Base-by-base conservation (phyloP, 345 rosid genomes). In the Mallotus nudiflorus region DNA sequence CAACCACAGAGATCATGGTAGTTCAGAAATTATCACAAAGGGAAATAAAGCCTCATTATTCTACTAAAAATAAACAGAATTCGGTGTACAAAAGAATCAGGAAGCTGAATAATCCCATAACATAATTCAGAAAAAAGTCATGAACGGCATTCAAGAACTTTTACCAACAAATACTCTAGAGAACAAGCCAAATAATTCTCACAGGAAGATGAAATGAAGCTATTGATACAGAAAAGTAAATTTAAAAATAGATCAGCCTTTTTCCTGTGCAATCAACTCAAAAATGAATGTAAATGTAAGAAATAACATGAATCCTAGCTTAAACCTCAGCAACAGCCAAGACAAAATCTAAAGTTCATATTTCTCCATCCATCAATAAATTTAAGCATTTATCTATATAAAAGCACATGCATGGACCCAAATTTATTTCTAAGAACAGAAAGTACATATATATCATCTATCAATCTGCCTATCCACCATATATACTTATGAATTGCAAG, bases 1-100 rank as follows among this genome's bases (percentile, higher is more conserved):
- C 48, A n/a, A 73, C 58, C 72, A 67, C 13, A 49, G 13, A 22
- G 61, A 65, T n/a, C 53, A 71, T 67, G n/a, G 45, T 45, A 63
- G 19, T 37, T 33, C 42, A 46, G 14, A 25, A 56, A 44, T 16
- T 22, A 67, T 51, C 8, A 51, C 48, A 44, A 3, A 31, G 27
- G 12, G 25, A 46, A 24, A 58, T 27, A 15, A 49, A 60, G 24
- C 45, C 45, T 33, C 15, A 29, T 14, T 31, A 9, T 24, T 28
- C 16, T 11, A 44, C 39, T 18, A 40, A 19, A 46, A n/a, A 13
- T 27, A 53, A 24, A 10, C 22, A 40, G 49, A 65, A 39, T 27
- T 44, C 15, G 25, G 52, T 9, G 1, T 29, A 46, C n/a, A 19
- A 46, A 27, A 8, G 54, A 19, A 15, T 3, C 9, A 42, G 46